A percentile compares a stretch with the other conserved stretches of the same genome.
phyloP scores from a whole-genome alignment of 208 protist genomes.

The Crithidia bombi region DNA sequence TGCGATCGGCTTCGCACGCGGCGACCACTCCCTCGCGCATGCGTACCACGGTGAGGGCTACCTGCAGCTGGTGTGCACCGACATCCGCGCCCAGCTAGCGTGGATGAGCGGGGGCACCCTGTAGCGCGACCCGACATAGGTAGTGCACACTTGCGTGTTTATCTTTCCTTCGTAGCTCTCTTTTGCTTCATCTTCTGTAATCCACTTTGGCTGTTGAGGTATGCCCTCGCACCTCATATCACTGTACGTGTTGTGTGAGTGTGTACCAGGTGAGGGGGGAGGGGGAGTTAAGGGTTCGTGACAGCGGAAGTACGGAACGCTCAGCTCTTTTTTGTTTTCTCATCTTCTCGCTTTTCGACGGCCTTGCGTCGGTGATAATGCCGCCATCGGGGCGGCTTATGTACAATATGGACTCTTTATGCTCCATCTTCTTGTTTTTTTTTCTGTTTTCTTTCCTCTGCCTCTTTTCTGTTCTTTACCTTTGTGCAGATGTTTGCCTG shows the following conservation, averaged over 20 bases:
- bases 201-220: neutral
- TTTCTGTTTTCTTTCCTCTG: neutral
- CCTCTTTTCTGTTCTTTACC: neutral
- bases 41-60: constrained; percentile 76
- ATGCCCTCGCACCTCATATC: no score
- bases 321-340: neutral
- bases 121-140: constrained; percentile 20
- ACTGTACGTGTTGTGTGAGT: no score
- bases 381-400: no score
- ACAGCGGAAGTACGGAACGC: no score
- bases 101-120: constrained; percentile 88
- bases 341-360: neutral
- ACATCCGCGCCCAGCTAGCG: constrained; percentile 78
- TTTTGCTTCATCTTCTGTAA: neutral
- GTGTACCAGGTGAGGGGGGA: no score
- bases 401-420: no score
- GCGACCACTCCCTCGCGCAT: constrained; percentile 77
- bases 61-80: constrained; percentile 77
- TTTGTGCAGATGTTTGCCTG: neutral
- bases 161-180: neutral
- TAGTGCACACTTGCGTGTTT: neutral
- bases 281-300: no score
- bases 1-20: constrained; percentile 82
- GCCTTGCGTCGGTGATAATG: no score
- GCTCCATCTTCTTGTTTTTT: neutral